phyloP scores from a whole-genome alignment of 192 early-diverging fungal species.

The Jimgerdemannia lactiflua region DNA sequence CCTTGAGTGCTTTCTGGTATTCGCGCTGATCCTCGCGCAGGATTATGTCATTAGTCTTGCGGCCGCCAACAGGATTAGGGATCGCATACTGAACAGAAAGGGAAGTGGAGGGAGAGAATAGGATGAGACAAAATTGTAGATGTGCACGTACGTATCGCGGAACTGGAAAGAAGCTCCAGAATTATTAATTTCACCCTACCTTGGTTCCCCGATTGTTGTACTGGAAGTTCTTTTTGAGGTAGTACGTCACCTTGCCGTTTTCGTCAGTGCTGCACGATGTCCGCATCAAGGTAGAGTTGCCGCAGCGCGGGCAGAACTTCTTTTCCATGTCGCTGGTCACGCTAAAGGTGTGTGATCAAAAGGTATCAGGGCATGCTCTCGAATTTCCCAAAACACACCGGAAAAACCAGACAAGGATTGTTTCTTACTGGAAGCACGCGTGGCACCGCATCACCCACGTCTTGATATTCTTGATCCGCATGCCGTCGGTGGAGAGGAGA shows the following conservation, averaged over 20 bases:
- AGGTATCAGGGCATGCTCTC: neutral
- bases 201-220: constrained; percentile 88
- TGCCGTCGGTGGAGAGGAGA: constrained; percentile 82
- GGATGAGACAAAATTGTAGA: neutral
- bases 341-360: constrained; percentile 26
- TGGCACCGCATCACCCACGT: constrained; percentile 94
- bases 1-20: constrained; percentile 60
- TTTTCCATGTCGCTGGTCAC: constrained; percentile 83
- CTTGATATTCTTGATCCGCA: constrained; percentile 71
- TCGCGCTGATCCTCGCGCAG: constrained; percentile 92
- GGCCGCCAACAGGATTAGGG: constrained; percentile 79
- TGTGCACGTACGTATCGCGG: no score
- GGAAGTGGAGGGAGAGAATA: neutral
- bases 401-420: neutral
- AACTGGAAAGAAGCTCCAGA: neutral
- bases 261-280: constrained; percentile 77
- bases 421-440: constrained; percentile 79
- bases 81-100: constrained; percentile 61
- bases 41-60: constrained; percentile 70
- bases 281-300: constrained; percentile 82
- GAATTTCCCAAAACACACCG: neutral
- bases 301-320: constrained; percentile 93
- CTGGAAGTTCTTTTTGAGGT: constrained; percentile 89
- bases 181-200: constrained; percentile 30
- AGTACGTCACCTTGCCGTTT: constrained; percentile 75